A percentile compares a stretch with the other conserved stretches of the same genome.
Evolutionary conservation across 768 basidiomycete genomes (phyloP).

Genomic region (Leccinum uliginosum): DNA sequence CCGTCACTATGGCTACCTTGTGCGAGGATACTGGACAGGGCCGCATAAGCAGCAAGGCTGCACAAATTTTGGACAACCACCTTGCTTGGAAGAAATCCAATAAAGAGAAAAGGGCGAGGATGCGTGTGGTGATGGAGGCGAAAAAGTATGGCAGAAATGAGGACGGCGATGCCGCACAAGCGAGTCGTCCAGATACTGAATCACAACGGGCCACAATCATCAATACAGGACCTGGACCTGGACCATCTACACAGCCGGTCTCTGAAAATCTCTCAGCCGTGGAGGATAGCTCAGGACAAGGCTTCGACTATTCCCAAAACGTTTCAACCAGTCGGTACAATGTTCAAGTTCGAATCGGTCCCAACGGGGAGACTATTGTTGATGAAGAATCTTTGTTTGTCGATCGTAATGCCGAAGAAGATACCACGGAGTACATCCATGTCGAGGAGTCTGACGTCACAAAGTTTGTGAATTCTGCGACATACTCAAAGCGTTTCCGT

Average conservation of each 20-base stretch:
- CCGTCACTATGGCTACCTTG: slow-evolving; percentile 75
- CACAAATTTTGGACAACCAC: slow-evolving; percentile 67
- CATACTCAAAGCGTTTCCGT: slow-evolving; percentile 76
- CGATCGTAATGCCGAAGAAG: slow-evolving; percentile 63
- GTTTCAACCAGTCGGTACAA: slow-evolving; percentile 69
- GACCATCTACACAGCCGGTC: slow-evolving; percentile 15
- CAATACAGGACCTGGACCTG: slow-evolving; percentile 2
- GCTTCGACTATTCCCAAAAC: slow-evolving; percentile 66
- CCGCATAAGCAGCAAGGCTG: slow-evolving; percentile 72
- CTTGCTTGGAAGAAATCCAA: slow-evolving; percentile 67
- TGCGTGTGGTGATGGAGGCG: slow-evolving; percentile 61
- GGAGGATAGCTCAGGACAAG: slow-evolving; percentile 48
- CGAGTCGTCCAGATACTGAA: slow-evolving; percentile 7
- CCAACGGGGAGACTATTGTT: slow-evolving; percentile 82
- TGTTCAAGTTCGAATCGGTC: slow-evolving; percentile 83
- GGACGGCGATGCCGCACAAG: slow-evolving; percentile 37
- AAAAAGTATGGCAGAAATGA: slow-evolving; percentile 69
- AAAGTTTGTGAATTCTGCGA: slow-evolving; percentile 81
- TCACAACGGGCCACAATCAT: slow-evolving; percentile 4
- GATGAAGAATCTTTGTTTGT: slow-evolving; percentile 84
- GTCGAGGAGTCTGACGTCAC: slow-evolving; percentile 78
- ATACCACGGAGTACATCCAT: slow-evolving; percentile 70
- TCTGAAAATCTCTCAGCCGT: slow-evolving; percentile 15
- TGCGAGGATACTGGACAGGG: slow-evolving; percentile 79
- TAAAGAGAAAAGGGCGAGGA: slow-evolving; percentile 59